phyloP scores from a whole-genome alignment of 2,329 filamentous ascomycete species.

The Colletotrichum zoysiae region DNA sequence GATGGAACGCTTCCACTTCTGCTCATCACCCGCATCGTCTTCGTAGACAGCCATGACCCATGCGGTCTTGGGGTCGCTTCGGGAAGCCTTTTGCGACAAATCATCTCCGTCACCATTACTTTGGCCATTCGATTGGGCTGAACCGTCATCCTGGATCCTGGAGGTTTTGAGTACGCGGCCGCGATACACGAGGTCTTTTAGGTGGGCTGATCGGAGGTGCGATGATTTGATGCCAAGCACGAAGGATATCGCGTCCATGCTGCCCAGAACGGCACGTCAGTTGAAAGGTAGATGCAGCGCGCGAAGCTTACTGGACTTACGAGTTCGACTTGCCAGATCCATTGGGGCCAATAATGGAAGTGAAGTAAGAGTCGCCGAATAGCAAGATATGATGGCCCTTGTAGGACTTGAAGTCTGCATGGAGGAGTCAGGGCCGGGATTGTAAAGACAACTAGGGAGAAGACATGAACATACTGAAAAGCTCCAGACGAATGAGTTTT shows the following conservation, averaged over 20 bases:
- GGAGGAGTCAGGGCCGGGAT: conserved; percentile 19
- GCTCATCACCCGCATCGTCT: conserved; percentile 94
- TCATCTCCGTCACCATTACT: conserved; percentile 71
- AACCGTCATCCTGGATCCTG: conserved; percentile 91
- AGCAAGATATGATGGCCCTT: conserved; percentile 95
- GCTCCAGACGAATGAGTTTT: conserved; percentile 93
- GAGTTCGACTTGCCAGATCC: conserved; percentile 99
- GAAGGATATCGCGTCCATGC: conserved; percentile 99
- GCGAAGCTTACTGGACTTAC: conserved; percentile 60
- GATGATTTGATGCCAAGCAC: conserved; percentile 98
- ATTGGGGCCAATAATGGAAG: conserved; percentile 99
- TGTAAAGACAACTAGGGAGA: conserved; percentile 6
- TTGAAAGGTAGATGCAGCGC: conserved; percentile 15
- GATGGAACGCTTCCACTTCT: conserved; percentile 95
- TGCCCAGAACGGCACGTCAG: conserved; percentile 54
- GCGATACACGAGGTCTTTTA: conserved; percentile 95
- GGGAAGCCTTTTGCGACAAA: conserved; percentile 72
- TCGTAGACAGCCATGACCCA: conserved; percentile 99
- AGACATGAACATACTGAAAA: conserved; percentile 78
- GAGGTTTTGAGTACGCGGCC: conserved; percentile 92
- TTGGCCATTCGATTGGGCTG: conserved; percentile 73
- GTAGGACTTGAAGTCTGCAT: conserved; percentile 96
- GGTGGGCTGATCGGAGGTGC: conserved; percentile 92
- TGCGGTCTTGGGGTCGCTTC: conserved; percentile 88
- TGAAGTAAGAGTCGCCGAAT: conserved; percentile 98